phyloP scores from a whole-genome alignment of 192 early-diverging fungal genomes.

The Rhizoclosmatium globosum region DNA sequence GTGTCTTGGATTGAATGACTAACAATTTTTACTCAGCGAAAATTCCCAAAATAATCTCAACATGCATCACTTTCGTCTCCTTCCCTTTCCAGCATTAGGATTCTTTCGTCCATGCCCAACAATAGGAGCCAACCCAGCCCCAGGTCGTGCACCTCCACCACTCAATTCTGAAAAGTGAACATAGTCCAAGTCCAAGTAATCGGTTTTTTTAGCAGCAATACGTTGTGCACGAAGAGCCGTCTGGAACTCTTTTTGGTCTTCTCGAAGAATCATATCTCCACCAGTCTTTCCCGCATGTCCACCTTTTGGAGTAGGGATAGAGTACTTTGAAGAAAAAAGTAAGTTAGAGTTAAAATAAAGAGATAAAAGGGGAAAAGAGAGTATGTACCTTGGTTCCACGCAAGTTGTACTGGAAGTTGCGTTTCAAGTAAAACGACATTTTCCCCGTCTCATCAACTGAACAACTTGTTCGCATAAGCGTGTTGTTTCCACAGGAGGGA shows the following conservation, averaged over 20 bases:
- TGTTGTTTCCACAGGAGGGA: constrained; percentile 87
- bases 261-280: constrained; percentile 79
- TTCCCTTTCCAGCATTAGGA: constrained; percentile 46
- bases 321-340: constrained; percentile 55
- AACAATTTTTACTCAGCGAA: too few species aligned
- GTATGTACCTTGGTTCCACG: constrained; percentile 81
- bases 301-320: constrained; percentile 84
- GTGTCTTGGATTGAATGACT: too few species aligned
- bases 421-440: constrained; percentile 83
- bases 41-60: too few species aligned
- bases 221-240: constrained; percentile 45
- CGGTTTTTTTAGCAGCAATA: constrained; percentile 25
- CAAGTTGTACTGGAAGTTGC: constrained; percentile 88
- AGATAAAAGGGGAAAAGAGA: background rate
- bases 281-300: constrained; percentile 65
- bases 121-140: constrained; percentile 8
- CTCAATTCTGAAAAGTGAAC: constrained; percentile 12
- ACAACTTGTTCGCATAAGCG: constrained; percentile 84
- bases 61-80: constrained; percentile 11
- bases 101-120: constrained; percentile 60
- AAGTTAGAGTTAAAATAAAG: background rate
- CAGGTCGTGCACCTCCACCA: constrained; percentile 22
- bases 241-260: constrained; percentile 90
- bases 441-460: constrained; percentile 82
- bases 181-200: constrained; percentile 14